phyloP scores from a whole-genome alignment of 108 stramenopile species.

The Skeletonema grethae region DNA sequence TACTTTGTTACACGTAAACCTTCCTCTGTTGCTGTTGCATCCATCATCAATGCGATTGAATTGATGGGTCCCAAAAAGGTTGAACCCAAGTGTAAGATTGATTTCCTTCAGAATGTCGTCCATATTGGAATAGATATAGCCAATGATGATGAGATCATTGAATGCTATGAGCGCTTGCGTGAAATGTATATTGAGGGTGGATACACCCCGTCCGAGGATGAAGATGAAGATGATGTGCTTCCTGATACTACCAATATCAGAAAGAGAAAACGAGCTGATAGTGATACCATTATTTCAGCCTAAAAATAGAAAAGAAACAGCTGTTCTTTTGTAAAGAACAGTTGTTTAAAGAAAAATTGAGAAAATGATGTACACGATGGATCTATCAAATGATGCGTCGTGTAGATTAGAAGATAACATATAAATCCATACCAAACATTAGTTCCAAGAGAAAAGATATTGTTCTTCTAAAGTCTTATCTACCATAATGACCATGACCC shows the following conservation, averaged over 20 bases:
- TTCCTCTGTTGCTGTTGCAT: constrained; percentile 64
- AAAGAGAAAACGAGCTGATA: constrained; percentile 3
- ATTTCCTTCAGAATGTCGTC: constrained; percentile 26
- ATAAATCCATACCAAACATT: not conserved
- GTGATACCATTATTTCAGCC: not conserved
- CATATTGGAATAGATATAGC: constrained; percentile 26
- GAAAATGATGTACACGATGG: not conserved
- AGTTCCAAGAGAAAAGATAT: not conserved
- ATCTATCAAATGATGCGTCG: not conserved
- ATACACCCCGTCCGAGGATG: constrained; percentile 34
- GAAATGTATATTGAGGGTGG: constrained; percentile 57
- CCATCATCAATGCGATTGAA: constrained; percentile 67
- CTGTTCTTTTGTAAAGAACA: not conserved
- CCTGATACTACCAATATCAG: not conserved
- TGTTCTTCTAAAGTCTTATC: not conserved
- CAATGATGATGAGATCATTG: constrained; percentile 42
- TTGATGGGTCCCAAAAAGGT: constrained; percentile 29
- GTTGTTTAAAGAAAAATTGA: not conserved
- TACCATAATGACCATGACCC: not conserved
- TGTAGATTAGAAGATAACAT: not conserved
- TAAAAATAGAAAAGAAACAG: not conserved
- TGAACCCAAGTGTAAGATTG: constrained; percentile 19
- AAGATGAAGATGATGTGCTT: not conserved
- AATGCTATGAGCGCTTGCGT: constrained; percentile 53
- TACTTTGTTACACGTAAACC: constrained; percentile 63